A percentile compares a stretch with the other conserved stretches of the same genome.
Evolutionary conservation across 2,329 filamentous ascomycete genomes (phyloP).

Genomic region (Ramichloridium luteum): DNA sequence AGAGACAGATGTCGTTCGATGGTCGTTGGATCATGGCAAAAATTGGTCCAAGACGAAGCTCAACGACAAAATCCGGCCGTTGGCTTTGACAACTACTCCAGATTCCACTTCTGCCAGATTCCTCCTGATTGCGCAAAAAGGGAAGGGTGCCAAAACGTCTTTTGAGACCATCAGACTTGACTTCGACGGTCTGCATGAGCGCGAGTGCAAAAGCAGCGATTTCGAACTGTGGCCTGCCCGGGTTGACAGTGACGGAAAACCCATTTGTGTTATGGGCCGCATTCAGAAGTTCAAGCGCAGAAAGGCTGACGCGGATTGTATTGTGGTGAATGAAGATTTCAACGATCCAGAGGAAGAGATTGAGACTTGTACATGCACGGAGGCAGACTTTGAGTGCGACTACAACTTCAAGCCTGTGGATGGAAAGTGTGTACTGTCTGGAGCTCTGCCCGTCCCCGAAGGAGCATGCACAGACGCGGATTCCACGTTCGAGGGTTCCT

Average conservation of each 20-base stretch:
- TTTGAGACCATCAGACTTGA: slow-evolving; percentile 61
- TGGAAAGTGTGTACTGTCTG: slow-evolving; percentile 55
- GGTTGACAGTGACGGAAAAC: slow-evolving; percentile 63
- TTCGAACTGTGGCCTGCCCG: slow-evolving; percentile 85
- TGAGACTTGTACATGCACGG: slow-evolving; percentile 68
- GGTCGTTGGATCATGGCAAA: slow-evolving; percentile 82
- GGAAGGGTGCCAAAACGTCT: slow-evolving; percentile 39
- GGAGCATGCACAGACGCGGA: slow-evolving; percentile 60
- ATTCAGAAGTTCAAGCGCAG: slow-evolving; percentile 76
- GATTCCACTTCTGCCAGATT: slow-evolving; percentile 93
- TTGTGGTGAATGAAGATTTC: slow-evolving; percentile 67
- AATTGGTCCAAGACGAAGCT: slow-evolving; percentile 65
- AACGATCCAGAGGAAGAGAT: slow-evolving; percentile 60
- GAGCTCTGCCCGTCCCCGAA: slow-evolving; percentile 52
- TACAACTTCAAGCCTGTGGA: slow-evolving; percentile 70
- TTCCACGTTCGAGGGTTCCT: slow-evolving; percentile 70
- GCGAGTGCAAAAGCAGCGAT: slow-evolving; percentile 62
- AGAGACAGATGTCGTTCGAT: slow-evolving; percentile 52
- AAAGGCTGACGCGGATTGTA: slow-evolving; percentile 80
- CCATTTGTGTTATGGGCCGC: slow-evolving; percentile 91
- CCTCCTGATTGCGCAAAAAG: slow-evolving; percentile 54
- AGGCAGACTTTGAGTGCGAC: slow-evolving; percentile 88
- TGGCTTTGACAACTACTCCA: slow-evolving; percentile 71
- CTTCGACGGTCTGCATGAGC: slow-evolving; percentile 69
- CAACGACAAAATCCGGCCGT: slow-evolving; percentile 56